Evolutionary conservation across 345 rosid genomes (phyloP).

Genomic region (Corchorus olitorius): DNA sequence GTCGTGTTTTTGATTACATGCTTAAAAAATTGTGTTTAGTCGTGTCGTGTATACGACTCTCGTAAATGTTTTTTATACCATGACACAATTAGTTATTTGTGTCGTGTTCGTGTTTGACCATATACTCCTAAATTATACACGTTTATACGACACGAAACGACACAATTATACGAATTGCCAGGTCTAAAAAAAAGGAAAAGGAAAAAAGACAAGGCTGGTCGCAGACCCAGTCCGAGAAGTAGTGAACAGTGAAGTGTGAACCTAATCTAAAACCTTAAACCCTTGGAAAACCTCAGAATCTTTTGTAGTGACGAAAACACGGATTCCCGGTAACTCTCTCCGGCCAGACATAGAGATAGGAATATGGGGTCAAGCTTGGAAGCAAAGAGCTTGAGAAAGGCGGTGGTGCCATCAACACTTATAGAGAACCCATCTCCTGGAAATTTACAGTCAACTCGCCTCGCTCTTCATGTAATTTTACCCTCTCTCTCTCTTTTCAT

Average conservation of each 20-base stretch:
- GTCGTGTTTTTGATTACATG: too few species aligned
- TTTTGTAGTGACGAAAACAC: background rate
- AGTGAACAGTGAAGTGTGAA: background rate
- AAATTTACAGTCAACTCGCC: conserved; percentile 65
- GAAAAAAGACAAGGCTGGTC: background rate
- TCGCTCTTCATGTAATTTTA: conserved; percentile 56
- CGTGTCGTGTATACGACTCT: too few species aligned
- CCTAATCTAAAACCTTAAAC: background rate
- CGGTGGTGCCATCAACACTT: conserved; percentile 48
- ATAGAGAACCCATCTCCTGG: conserved; percentile 63
- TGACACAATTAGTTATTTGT: too few species aligned
- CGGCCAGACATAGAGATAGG: conserved; percentile 18
- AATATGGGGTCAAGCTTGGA: conserved; percentile 32
- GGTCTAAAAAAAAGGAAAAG: background rate
- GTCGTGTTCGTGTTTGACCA: too few species aligned
- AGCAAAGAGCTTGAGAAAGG: conserved; percentile 55
- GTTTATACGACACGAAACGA: too few species aligned
- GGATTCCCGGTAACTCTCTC: background rate
- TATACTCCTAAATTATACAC: too few species aligned
- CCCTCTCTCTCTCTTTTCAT: background rate
- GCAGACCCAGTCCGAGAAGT: background rate
- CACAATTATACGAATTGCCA: too few species aligned
- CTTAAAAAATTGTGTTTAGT: too few species aligned
- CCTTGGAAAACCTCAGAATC: background rate
- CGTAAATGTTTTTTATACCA: too few species aligned